Conservation (phyloP, 169 alveolate species). For the Eimeria necatrix region DNA sequence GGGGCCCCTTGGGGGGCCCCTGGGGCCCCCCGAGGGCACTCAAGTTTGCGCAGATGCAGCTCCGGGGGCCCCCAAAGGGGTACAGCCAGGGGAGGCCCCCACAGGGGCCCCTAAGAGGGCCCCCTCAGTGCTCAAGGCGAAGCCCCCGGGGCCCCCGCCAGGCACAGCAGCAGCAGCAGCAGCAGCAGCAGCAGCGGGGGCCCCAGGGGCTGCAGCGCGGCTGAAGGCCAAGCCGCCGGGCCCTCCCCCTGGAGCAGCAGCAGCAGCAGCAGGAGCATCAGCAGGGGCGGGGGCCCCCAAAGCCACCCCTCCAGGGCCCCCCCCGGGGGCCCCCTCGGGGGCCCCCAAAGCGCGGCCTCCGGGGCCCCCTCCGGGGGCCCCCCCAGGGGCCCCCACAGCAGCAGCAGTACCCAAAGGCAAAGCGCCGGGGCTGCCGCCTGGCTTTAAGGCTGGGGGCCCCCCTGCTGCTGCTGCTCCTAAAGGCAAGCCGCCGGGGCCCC, state of each 20-base stretch:
- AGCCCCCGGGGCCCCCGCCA: background rate
- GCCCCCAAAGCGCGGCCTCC: background rate
- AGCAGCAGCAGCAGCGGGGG: background rate
- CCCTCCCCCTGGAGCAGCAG: too few species aligned
- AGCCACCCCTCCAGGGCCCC: background rate
- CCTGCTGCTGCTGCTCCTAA: background rate
- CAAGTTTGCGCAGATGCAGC: too few species aligned
- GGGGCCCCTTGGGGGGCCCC: background rate
- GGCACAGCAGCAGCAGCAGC: background rate
- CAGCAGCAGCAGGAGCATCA: too few species aligned
- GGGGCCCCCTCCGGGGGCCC: background rate
- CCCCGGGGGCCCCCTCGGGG: background rate
- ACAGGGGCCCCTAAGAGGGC: background rate
- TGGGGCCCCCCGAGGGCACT: too few species aligned
- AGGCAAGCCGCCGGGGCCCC: constrained; percentile 4
- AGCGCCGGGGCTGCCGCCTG: background rate
- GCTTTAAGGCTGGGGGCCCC: background rate
- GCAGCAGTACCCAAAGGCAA: background rate
- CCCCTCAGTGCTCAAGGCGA: too few species aligned
- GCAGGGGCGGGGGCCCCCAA: too few species aligned
- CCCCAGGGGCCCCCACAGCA: background rate
- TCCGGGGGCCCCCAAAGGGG: too few species aligned
- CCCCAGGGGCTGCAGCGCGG: background rate
- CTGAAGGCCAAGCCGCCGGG: too few species aligned
- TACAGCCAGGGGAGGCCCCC: too few species aligned